Conservation (phyloP, 371 early-diverging fungal species). For the Blakeslea trispora region DNA sequence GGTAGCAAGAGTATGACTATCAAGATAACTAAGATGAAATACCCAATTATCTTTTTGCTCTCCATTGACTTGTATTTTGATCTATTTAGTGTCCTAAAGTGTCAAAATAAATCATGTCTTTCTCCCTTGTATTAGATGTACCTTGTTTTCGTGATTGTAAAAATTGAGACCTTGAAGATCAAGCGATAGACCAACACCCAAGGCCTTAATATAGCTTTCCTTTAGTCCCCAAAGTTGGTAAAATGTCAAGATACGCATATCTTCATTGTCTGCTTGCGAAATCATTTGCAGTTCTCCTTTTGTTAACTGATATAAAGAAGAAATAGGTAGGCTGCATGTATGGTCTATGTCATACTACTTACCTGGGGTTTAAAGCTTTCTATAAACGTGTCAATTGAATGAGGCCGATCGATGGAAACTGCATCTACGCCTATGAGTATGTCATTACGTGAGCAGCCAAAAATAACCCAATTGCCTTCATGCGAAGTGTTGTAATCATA, state of each 20-base stretch:
- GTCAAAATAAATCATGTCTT: no score
- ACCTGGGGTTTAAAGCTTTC: slow-evolving; percentile 42
- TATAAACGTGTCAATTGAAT: slow-evolving; percentile 37
- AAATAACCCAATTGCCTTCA: slow-evolving; percentile 67
- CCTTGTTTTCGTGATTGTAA: slow-evolving; percentile 17
- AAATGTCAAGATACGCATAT: slow-evolving; percentile 41
- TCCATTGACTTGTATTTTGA: slow-evolving; percentile 17
- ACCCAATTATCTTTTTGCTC: slow-evolving; percentile 15
- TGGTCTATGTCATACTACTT: slow-evolving; percentile 9
- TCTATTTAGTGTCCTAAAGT: slow-evolving; percentile 5
- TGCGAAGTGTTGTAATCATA: slow-evolving; percentile 62
- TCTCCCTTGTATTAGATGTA: no score
- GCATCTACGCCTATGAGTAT: slow-evolving; percentile 57
- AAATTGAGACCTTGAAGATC: slow-evolving; percentile 50
- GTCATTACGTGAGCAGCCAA: slow-evolving; percentile 24
- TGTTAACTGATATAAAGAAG: slow-evolving; percentile 30
- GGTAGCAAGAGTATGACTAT: slow-evolving; percentile 20
- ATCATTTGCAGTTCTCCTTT: slow-evolving; percentile 33
- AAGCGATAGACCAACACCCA: slow-evolving; percentile 58
- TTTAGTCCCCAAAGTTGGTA: slow-evolving; percentile 61
- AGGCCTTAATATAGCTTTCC: slow-evolving; percentile 64
- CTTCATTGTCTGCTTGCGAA: slow-evolving; percentile 8
- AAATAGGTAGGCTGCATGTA: not conserved
- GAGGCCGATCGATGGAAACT: slow-evolving; percentile 35
- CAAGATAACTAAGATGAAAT: slow-evolving; percentile 30